These are phyloP conservation scores for Neofusicoccum kwambonambiense DNA, from an alignment of 2,329 filamentous ascomycete genomes.

Conservation along the genomic window DNA sequence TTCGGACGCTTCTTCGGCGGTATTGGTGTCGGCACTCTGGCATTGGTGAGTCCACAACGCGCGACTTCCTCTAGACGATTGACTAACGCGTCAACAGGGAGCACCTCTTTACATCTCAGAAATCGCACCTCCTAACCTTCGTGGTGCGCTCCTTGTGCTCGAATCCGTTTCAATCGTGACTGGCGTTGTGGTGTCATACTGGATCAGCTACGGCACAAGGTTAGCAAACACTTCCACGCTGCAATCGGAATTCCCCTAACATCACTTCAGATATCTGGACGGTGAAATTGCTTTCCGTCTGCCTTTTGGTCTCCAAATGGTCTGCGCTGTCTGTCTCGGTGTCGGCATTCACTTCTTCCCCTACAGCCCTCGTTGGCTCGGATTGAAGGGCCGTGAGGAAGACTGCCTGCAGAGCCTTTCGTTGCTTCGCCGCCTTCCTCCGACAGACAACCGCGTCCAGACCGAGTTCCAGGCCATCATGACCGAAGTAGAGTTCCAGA, in stretches of 20 bases:
- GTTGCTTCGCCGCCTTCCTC: constrained; percentile 27
- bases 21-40: constrained; percentile 32
- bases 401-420: constrained; percentile 30
- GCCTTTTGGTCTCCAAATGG: constrained; percentile 49
- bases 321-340: constrained; percentile 32
- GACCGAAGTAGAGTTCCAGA: constrained; percentile 22
- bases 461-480: constrained; percentile 24
- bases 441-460: constrained; percentile 20
- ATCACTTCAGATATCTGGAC: constrained; percentile 27
- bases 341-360: constrained; percentile 34
- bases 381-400: constrained; percentile 28
- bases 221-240: constrained; percentile 23
- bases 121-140: constrained; percentile 65
- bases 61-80: constrained; percentile 46
- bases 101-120: constrained; percentile 74
- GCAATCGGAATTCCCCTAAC: neutral
- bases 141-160: constrained; percentile 56
- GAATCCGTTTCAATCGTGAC: constrained; percentile 44
- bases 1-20: constrained; percentile 33
- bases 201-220: constrained; percentile 44
- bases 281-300: constrained; percentile 50
- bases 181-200: constrained; percentile 44
- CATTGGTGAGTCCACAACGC: constrained; percentile 46
- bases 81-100: constrained; percentile 35
- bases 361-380: constrained; percentile 36